These are phyloP conservation scores for Neonectria punicea DNA, from an alignment of 2,329 filamentous ascomycete species.

Conservation along the genomic window DNA sequence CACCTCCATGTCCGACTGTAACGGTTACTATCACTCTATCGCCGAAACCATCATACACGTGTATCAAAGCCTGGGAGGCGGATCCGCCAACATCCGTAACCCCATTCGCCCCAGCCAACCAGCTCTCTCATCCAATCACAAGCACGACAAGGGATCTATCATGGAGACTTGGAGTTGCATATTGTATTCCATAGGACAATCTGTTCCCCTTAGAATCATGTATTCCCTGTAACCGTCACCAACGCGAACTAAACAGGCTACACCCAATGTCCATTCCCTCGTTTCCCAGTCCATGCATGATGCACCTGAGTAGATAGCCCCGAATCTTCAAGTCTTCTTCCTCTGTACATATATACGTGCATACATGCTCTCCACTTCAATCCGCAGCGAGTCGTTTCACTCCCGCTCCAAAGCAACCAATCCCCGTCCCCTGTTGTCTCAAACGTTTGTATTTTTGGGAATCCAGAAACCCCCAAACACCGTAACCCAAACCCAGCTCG, in stretches of 20 bases:
- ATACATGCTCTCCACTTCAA: slow-evolving; percentile 27
- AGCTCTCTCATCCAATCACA: not conserved
- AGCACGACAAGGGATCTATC: not conserved
- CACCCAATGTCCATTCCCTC: not conserved
- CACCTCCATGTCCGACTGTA: slow-evolving; percentile 13
- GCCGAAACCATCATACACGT: not conserved
- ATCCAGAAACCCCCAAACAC: slow-evolving; percentile 28
- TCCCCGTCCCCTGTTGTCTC: slow-evolving; percentile 10
- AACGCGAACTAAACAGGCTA: not conserved
- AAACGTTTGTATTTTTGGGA: slow-evolving; percentile 20
- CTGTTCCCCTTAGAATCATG: not conserved
- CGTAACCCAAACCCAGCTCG: slow-evolving; percentile 13
- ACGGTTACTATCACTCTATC: not conserved
- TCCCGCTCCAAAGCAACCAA: slow-evolving; percentile 24
- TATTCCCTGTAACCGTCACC: not conserved
- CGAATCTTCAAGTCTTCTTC: slow-evolving; percentile 24
- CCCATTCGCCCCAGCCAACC: not conserved
- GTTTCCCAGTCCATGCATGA: not conserved
- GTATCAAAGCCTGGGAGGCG: not conserved
- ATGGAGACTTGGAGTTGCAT: not conserved
- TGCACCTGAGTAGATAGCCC: not conserved
- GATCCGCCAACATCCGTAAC: not conserved
- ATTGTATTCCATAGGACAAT: not conserved
- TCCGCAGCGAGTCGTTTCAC: slow-evolving; percentile 23
- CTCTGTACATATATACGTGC: slow-evolving; percentile 32